phyloP scores from a whole-genome alignment of 345 rosid species.

The Physaria fendleri region DNA sequence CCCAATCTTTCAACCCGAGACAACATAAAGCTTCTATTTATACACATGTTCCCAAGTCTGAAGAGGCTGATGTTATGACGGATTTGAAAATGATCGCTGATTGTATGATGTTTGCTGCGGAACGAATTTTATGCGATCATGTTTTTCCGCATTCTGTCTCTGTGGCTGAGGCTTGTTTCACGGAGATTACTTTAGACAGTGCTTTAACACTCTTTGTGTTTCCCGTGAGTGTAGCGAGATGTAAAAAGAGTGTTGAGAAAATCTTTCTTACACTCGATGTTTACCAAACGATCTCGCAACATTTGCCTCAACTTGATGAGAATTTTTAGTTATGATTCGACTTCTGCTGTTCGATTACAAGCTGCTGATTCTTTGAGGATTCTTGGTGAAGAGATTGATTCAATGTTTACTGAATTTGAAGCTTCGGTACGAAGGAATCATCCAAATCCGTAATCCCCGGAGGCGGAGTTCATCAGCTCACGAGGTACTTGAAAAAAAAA shows the following conservation, averaged over 20 bases:
- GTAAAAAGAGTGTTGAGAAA: conserved; percentile 42
- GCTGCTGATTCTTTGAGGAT: conserved; percentile 43
- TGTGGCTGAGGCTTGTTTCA: conserved; percentile 58
- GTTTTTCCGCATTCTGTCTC: conserved; percentile 52
- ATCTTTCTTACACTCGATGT: conserved; percentile 64
- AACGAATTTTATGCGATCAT: conserved; percentile 56
- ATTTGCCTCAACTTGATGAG: conserved; percentile 45
- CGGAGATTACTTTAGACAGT: conserved; percentile 62
- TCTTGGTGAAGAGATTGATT: conserved; percentile 41
- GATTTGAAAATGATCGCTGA: conserved; percentile 72
- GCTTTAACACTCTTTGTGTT: conserved; percentile 55
- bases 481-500: conserved; percentile 13
- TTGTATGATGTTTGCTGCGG: conserved; percentile 79
- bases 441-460: conserved; percentile 40
- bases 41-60: conserved; percentile 19
- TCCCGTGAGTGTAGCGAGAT: conserved; percentile 53
- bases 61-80: conserved; percentile 40
- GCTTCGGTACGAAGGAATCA: conserved; percentile 41
- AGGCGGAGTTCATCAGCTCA: conserved; percentile 51
- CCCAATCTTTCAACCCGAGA: conserved; percentile 8
- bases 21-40: background rate
- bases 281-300: conserved; percentile 42
- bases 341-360: conserved; percentile 43
- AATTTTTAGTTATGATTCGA: conserved; percentile 52
- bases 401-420: conserved; percentile 47